These are phyloP conservation scores for Talaromyces sp. DNA, from an alignment of 2,329 filamentous ascomycete species.

Conservation along the genomic window DNA sequence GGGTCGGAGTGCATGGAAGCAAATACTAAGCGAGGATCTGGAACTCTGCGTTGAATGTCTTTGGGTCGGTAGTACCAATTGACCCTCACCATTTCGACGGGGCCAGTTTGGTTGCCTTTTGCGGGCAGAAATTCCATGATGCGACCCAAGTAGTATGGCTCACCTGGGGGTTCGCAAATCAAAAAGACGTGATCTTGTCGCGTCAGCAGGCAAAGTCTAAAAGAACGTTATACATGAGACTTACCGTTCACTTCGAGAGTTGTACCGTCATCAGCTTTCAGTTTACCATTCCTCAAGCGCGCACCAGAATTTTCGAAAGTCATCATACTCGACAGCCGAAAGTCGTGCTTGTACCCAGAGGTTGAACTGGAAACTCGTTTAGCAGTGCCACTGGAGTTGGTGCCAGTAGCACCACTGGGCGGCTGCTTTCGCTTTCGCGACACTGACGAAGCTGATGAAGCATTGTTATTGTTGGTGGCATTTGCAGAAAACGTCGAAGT, in stretches of 20 bases:
- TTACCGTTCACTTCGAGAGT: constrained; percentile 80
- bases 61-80: constrained; percentile 99
- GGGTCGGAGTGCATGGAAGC: constrained; percentile 99
- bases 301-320: constrained; percentile 73
- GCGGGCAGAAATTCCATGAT: constrained; percentile 96
- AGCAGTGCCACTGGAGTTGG: constrained; percentile 28
- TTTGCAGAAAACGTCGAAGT: constrained; percentile 58
- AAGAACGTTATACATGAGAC: constrained; percentile 31
- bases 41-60: constrained; percentile 87
- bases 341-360: constrained; percentile 26
- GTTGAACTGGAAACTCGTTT: constrained; percentile 38
- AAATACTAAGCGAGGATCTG: constrained; percentile 86
- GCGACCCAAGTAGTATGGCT: constrained; percentile 94
- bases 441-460: constrained; percentile 48
- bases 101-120: constrained; percentile 67
- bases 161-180: constrained; percentile 93
- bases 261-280: constrained; percentile 89
- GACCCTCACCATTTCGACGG: constrained; percentile 82
- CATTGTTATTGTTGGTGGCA: constrained; percentile 40
- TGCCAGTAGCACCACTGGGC: constrained; percentile 31
- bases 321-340: constrained; percentile 75
- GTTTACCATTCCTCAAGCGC: constrained; percentile 68
- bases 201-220: constrained; percentile 14
- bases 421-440: constrained; percentile 86
- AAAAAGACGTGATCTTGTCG: constrained; percentile 79